phyloP scores from a whole-genome alignment of 345 rosid genomes.

The Rhodamnia rubescens region DNA sequence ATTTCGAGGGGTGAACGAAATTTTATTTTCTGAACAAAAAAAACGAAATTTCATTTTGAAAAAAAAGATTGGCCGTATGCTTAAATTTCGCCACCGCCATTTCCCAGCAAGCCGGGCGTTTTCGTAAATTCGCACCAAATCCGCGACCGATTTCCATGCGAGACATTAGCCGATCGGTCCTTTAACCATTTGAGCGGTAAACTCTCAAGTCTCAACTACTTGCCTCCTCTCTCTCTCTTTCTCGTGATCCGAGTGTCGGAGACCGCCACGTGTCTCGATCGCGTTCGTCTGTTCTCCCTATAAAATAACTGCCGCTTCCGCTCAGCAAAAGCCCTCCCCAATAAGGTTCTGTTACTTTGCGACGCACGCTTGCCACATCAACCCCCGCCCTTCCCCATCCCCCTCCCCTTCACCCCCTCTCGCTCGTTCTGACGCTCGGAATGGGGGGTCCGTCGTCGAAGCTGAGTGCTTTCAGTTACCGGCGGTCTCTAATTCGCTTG shows the following conservation, averaged over 20 bases:
- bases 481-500: constrained; percentile 42
- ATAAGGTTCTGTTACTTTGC: constrained; percentile 12
- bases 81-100: too few species aligned
- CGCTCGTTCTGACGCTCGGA: not conserved
- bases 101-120: not conserved
- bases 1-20: too few species aligned
- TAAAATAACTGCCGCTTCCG: constrained; percentile 21
- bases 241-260: not conserved
- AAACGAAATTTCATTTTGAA: too few species aligned
- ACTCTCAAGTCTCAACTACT: not conserved
- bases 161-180: not conserved
- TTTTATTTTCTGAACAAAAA: too few species aligned
- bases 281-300: constrained; percentile 15
- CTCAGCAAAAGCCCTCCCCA: not conserved
- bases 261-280: not conserved
- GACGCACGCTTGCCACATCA: not conserved
- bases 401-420: not conserved
- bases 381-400: too few species aligned
- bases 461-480: constrained; percentile 10
- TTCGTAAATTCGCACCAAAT: not conserved
- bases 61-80: too few species aligned
- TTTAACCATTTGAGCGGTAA: not conserved
- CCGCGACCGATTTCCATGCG: not conserved
- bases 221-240: too few species aligned
- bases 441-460: not conserved